Evolutionary conservation across 2,329 filamentous ascomycete species (phyloP), one percentile per base, ranked within the genome.

Genomic region (Xylaria hypoxylon): DNA sequence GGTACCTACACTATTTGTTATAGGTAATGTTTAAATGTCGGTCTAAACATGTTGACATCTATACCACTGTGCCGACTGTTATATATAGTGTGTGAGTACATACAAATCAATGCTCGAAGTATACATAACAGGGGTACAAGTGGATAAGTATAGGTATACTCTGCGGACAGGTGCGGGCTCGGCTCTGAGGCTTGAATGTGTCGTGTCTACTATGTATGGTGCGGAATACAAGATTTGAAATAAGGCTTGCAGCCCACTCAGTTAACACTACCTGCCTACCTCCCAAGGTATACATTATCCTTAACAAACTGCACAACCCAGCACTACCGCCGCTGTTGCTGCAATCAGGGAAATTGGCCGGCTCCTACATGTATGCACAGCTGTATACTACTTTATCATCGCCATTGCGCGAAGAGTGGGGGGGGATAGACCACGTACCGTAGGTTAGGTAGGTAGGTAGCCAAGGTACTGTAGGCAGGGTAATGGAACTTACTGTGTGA

Each of bases 151-250:
- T 44, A 22, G 33, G 33, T 15, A 15, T 33, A 31, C 19, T 55
- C 55, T 63, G 63, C 63, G 66, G 66, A 57, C 56, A 57, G 26
- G 53, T 68, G 62, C 65, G 62, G 62, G 22, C 64, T 65, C 47
- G 59, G 44, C 50, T 40, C 58, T 62, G 61, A 57, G 42, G 53
- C 24, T 38, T 15, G 35, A 22, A 22, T 28, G 53, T 61, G 62
- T 65, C 62, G 52, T 56, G 58, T 65, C 52, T 60, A n/a, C n/a
- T n/a, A n/a, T n/a, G n/a, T n/a, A 63, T 48, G 35, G 59, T 53
- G 52, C 58, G 45, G 51, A 58, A 48, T n/a, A 10, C 51, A 64
- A 51, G 42, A 66, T 68, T 68, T 68, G 63, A 66, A 68, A 68
- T 68, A 63, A 48, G 52, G 42, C n/a, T 59, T 17, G 22, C 59